Conservation (phyloP, 257 asterid genomes). For the Solanum gandarillasii region DNA sequence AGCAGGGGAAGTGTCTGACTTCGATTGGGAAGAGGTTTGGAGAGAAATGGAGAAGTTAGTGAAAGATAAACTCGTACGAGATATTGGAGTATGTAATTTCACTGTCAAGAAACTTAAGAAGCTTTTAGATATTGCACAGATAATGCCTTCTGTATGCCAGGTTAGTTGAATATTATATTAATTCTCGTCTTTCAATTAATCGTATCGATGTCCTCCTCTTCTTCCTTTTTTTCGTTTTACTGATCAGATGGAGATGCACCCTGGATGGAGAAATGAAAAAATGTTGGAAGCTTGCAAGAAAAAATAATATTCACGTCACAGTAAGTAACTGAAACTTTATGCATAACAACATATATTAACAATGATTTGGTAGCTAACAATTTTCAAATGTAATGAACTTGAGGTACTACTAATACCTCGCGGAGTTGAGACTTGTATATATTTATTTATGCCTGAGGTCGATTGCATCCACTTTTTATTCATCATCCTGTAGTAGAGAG, state of each 20-base stretch:
- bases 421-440: no score
- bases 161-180: constrained; percentile 3
- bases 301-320: constrained; percentile 42
- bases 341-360: background rate
- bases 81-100: constrained; percentile 59
- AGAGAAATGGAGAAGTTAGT: constrained; percentile 74
- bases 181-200: background rate
- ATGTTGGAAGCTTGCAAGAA: constrained; percentile 59
- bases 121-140: constrained; percentile 36
- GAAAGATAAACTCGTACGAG: constrained; percentile 36
- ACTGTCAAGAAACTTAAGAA: constrained; percentile 38
- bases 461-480: background rate
- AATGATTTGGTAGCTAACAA: background rate
- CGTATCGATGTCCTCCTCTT: background rate
- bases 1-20: constrained; percentile 41
- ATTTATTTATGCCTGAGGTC: no score
- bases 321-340: constrained; percentile 10
- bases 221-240: background rate
- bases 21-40: constrained; percentile 73
- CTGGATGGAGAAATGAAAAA: constrained; percentile 80
- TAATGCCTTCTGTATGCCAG: constrained; percentile 67
- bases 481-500: constrained; percentile 48
- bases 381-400: background rate
- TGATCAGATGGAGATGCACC: constrained; percentile 81
- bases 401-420: background rate